Percentiles rank a stretch among this genome's conserved stretches.
These are phyloP conservation scores for Metarhizium sp. DNA, from an alignment of 2,329 filamentous ascomycete species.

Conservation along the genomic window DNA sequence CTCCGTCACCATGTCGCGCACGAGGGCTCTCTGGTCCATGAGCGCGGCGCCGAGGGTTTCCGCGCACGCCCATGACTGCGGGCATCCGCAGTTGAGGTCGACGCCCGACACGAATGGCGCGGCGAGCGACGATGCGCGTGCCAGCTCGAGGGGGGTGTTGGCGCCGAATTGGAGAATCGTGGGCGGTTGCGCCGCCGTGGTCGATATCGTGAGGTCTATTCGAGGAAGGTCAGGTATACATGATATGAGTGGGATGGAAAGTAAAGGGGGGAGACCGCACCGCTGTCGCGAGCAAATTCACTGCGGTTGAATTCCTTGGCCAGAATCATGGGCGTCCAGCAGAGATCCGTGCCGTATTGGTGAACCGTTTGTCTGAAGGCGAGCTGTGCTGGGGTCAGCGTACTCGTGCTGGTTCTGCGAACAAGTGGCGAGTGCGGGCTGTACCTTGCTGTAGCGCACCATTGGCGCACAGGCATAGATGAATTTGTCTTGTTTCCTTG, in stretches of 20 bases:
- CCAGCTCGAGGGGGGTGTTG: slow-evolving; percentile 50
- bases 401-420: not conserved
- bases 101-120: slow-evolving; percentile 54
- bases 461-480: slow-evolving; percentile 56
- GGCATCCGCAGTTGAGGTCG: slow-evolving; percentile 65
- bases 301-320: slow-evolving; percentile 61
- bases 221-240: not conserved
- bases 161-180: slow-evolving; percentile 61
- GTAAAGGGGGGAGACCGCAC: slow-evolving; percentile 20
- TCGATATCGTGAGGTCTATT: slow-evolving; percentile 52
- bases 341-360: slow-evolving; percentile 55
- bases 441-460: slow-evolving; percentile 54
- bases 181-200: slow-evolving; percentile 39
- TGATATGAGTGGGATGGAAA: not conserved
- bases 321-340: slow-evolving; percentile 65
- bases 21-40: slow-evolving; percentile 55
- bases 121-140: slow-evolving; percentile 52
- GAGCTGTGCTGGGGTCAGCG: slow-evolving; percentile 31
- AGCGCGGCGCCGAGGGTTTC: slow-evolving; percentile 60
- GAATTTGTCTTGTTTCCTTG: slow-evolving; percentile 41
- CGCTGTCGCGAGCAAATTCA: slow-evolving; percentile 48
- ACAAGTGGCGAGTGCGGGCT: no score
- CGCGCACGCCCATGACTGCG: slow-evolving; percentile 63
- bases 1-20: slow-evolving; percentile 54
- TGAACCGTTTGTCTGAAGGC: slow-evolving; percentile 61